Conservation (phyloP, 2,329 filamentous ascomycete genomes). For the Fusarium denticulatum region DNA sequence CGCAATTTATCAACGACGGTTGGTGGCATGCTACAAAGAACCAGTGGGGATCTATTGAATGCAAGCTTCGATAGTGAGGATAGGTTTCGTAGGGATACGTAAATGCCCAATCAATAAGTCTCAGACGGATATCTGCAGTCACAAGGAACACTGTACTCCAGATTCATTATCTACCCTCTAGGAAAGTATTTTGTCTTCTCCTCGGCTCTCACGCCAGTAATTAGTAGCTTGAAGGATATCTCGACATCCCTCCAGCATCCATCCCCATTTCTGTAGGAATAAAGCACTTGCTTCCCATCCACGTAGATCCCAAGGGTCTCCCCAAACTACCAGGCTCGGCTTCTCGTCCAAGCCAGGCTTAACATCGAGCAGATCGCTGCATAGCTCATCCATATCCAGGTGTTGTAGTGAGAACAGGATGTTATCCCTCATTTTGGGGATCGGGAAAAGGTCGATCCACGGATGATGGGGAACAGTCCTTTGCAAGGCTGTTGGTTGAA, state of each 20-base stretch:
- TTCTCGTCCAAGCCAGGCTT: not conserved
- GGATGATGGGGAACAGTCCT: not conserved
- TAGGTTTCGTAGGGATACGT: too few species aligned
- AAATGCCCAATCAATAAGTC: too few species aligned
- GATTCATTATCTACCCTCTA: not conserved
- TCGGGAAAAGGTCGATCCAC: not conserved
- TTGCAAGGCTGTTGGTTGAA: not conserved
- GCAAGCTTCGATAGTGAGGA: too few species aligned
- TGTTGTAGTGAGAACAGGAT: not conserved
- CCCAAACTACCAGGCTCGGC: not conserved
- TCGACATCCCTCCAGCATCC: not conserved
- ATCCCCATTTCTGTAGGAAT: not conserved
- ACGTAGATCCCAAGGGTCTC: not conserved
- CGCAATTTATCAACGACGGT: too few species aligned
- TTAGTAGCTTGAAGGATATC: not conserved
- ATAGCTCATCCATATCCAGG: not conserved
- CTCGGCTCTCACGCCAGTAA: not conserved
- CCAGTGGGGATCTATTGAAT: too few species aligned
- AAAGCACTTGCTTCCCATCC: not conserved
- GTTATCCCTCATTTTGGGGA: not conserved
- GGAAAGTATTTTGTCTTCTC: not conserved
- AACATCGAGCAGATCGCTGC: not conserved
- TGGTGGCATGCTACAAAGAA: too few species aligned
- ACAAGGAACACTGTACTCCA: not conserved
- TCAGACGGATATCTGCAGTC: too few species aligned